Evolutionary conservation across 257 asterid genomes (phyloP).

Genomic region (Petunia secreta): DNA sequence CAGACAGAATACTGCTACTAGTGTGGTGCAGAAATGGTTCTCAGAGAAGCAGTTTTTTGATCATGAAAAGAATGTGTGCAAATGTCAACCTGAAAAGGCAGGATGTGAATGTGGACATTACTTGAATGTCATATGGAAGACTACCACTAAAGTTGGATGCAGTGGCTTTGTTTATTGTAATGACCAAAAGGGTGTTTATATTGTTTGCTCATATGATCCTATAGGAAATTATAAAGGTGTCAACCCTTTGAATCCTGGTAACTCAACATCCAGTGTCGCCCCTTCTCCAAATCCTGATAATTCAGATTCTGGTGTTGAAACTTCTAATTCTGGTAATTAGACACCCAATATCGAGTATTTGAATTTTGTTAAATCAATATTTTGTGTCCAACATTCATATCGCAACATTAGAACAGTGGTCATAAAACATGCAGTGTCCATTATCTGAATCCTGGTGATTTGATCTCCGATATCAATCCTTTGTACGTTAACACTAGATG

Average conservation of each 20-base stretch:
- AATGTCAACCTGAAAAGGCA: conserved; percentile 10
- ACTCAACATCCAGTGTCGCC: neutral
- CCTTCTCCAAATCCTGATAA: neutral
- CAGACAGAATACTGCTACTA: neutral
- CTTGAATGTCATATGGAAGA: conserved; percentile 16
- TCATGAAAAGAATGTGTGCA: conserved; percentile 5
- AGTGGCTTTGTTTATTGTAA: conserved; percentile 24
- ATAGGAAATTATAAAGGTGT: conserved; percentile 19
- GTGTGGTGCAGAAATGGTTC: conserved; percentile 22
- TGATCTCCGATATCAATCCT: too few relatives aligned
- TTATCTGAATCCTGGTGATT: too few relatives aligned
- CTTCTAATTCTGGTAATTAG: too few relatives aligned
- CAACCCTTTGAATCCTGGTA: conserved; percentile 17
- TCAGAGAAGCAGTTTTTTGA: conserved; percentile 8
- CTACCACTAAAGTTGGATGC: conserved; percentile 27
- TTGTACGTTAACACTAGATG: too few relatives aligned
- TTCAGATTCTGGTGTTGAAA: too few relatives aligned
- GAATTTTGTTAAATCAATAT: too few relatives aligned
- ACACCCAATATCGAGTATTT: too few relatives aligned
- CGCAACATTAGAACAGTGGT: too few relatives aligned
- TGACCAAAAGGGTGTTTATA: conserved; percentile 23
- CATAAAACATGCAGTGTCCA: too few relatives aligned
- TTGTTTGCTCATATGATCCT: conserved; percentile 27
- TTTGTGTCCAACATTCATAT: too few relatives aligned
- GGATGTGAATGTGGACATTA: conserved; percentile 29